phyloP scores from a whole-genome alignment of 441 rosid species.

The Mallotus japonicus region DNA sequence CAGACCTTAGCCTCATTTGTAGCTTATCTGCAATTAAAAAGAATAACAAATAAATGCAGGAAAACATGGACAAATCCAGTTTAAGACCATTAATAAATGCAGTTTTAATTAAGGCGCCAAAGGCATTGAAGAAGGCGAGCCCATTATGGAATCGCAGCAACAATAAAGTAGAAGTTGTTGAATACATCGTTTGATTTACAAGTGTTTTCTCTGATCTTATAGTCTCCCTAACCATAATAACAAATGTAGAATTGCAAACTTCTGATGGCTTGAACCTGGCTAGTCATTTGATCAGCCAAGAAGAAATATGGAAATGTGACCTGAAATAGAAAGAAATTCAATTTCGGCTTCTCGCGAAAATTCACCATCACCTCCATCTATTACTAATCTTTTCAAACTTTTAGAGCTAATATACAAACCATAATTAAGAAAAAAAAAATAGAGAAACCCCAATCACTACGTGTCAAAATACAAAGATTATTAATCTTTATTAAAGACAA shows the following conservation, averaged over 20 bases:
- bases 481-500: too few relatives aligned
- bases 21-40: slow-evolving; percentile 60
- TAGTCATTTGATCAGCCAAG: slow-evolving; percentile 77
- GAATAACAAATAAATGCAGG: not conserved
- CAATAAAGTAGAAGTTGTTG: slow-evolving; percentile 49
- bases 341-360: too few relatives aligned
- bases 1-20: slow-evolving; percentile 74
- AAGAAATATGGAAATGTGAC: slow-evolving; percentile 79
- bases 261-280: slow-evolving; percentile 77
- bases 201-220: slow-evolving; percentile 36
- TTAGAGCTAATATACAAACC: too few relatives aligned
- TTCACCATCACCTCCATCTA: too few relatives aligned
- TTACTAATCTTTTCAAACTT: too few relatives aligned
- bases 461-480: too few relatives aligned
- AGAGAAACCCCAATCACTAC: too few relatives aligned
- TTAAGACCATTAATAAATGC: not conserved
- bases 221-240: slow-evolving; percentile 78
- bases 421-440: too few relatives aligned
- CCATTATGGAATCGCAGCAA: slow-evolving; percentile 66
- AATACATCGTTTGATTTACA: slow-evolving; percentile 36
- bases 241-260: slow-evolving; percentile 71
- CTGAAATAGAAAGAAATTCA: slow-evolving; percentile 29
- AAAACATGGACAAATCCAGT: not conserved
- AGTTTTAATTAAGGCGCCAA: not conserved
- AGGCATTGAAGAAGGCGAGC: slow-evolving; percentile 70